A percentile compares a stretch with the other conserved stretches of the same genome.
These are phyloP conservation scores for Trypanosoma avium DNA, from an alignment of 208 protist genomes.

Conservation along the genomic window DNA sequence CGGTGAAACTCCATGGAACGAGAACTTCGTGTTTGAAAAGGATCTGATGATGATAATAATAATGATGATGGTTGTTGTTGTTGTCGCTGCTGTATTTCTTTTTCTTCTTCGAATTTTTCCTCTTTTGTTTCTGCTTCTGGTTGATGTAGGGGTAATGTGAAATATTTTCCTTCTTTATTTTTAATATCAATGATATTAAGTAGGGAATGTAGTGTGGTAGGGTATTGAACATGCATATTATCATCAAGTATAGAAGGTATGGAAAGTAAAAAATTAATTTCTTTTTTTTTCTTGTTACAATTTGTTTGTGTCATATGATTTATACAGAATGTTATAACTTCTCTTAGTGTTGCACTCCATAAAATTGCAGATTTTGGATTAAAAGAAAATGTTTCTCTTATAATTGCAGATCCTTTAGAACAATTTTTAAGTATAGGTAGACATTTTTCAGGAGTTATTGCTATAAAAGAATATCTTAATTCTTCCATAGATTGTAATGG, in stretches of 20 bases:
- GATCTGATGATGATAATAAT: neutral
- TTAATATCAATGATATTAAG: neutral
- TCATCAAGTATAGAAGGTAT: constrained; percentile 4
- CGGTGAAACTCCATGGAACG: constrained; percentile 17
- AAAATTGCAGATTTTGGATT: constrained; percentile 5
- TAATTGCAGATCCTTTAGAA: neutral
- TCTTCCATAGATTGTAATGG: constrained; percentile 27
- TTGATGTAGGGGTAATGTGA: neutral
- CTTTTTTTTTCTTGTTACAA: neutral
- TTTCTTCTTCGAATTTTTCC: neutral
- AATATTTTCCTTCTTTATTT: neutral
- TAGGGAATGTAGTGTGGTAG: constrained; percentile 9
- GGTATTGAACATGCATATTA: constrained; percentile 3
- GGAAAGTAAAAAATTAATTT: constrained; percentile 2
- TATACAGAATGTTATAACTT: constrained; percentile 13
- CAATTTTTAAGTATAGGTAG: neutral
- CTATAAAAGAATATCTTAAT: constrained; percentile 5
- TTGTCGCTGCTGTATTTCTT: neutral
- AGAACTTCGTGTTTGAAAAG: neutral
- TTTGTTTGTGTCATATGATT: neutral
- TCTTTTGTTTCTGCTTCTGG: too few species aligned
- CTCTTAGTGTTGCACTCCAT: constrained; percentile 13
- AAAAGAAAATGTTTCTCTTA: constrained; percentile 13
- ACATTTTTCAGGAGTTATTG: constrained; percentile 1
- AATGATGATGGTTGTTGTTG: neutral